Conservation (phyloP, 257 asterid genomes). For the Linaria vulgaris region DNA sequence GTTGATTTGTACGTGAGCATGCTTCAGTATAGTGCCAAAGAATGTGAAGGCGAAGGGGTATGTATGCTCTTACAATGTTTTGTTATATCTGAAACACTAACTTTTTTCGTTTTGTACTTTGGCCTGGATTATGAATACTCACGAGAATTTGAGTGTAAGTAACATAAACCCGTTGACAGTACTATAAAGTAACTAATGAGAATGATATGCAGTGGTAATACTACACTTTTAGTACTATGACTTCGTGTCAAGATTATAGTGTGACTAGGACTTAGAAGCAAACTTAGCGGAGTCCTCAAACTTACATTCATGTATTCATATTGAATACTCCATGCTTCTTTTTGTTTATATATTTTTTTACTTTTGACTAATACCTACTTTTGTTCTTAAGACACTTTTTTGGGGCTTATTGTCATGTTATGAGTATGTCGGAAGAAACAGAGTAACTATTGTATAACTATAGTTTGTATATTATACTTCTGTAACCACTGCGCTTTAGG, state of each 20-base stretch:
- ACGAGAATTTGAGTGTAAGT: neutral
- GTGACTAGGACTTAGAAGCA: neutral
- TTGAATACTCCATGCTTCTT: neutral
- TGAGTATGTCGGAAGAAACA: neutral
- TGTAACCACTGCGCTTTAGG: neutral
- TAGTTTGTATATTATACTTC: neutral
- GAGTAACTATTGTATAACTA: neutral
- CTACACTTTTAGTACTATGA: neutral
- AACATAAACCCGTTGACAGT: neutral
- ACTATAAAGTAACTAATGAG: neutral
- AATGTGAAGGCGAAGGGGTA: conserved; percentile 66
- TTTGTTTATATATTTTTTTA: too few species aligned
- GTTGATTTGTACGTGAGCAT: conserved; percentile 40
- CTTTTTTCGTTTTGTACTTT: neutral
- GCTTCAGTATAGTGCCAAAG: conserved; percentile 58
- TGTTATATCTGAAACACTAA: neutral
- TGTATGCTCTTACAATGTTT: conserved; percentile 3
- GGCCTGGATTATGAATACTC: neutral
- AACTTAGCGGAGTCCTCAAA: neutral
- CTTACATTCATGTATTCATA: neutral
- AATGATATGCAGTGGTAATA: neutral
- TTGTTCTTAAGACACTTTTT: neutral
- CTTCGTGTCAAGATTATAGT: neutral
- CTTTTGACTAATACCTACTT: too few species aligned
- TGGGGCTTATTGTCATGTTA: neutral